phyloP scores from a whole-genome alignment of 1,139 yeast species.

The Blastobotrys arbuscula region DNA sequence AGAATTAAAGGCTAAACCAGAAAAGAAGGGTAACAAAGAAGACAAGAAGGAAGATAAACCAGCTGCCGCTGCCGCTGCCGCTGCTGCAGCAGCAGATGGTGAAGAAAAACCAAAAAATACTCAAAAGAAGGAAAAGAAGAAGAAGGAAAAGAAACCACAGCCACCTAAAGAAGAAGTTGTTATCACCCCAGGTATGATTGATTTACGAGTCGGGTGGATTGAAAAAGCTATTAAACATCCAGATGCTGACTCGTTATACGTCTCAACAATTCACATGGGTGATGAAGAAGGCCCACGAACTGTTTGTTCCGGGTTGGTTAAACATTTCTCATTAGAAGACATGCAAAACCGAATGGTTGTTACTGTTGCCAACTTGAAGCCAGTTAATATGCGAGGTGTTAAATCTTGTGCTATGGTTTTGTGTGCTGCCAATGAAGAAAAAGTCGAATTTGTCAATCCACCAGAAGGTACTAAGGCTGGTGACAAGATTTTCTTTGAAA shows the following conservation, averaged over 20 bases:
- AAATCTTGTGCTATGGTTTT: slow-evolving; percentile 95
- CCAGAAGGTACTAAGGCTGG: slow-evolving; percentile 95
- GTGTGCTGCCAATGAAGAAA: slow-evolving; percentile 68
- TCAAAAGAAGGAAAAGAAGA: slow-evolving; percentile 74
- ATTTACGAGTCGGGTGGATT: slow-evolving; percentile 92
- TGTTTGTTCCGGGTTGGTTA: slow-evolving; percentile 91
- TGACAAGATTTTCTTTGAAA: slow-evolving; percentile 93
- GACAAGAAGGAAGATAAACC: slow-evolving; percentile 54
- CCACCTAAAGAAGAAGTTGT: slow-evolving; percentile 51
- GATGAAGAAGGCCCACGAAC: slow-evolving; percentile 97
- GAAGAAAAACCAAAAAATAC: slow-evolving; percentile 55
- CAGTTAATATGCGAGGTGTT: slow-evolving; percentile 91
- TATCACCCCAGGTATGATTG: slow-evolving; percentile 78
- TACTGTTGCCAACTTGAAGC: slow-evolving; percentile 82
- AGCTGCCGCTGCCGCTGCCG: slow-evolving; percentile 23
- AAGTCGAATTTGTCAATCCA: slow-evolving; percentile 89
- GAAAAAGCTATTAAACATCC: slow-evolving; percentile 97
- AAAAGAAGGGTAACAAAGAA: slow-evolving; percentile 30
- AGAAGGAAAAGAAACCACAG: slow-evolving; percentile 40
- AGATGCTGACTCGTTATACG: slow-evolving; percentile 93
- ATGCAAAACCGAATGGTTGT: slow-evolving; percentile 81
- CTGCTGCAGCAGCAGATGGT: slow-evolving; percentile 33
- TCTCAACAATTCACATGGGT: slow-evolving; percentile 94
- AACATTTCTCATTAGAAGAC: slow-evolving; percentile 68
- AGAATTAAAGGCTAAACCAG: slow-evolving; percentile 58